phyloP scores from a whole-genome alignment of 1,284 basidiomycete species.

The Ceratobasidium sp. region DNA sequence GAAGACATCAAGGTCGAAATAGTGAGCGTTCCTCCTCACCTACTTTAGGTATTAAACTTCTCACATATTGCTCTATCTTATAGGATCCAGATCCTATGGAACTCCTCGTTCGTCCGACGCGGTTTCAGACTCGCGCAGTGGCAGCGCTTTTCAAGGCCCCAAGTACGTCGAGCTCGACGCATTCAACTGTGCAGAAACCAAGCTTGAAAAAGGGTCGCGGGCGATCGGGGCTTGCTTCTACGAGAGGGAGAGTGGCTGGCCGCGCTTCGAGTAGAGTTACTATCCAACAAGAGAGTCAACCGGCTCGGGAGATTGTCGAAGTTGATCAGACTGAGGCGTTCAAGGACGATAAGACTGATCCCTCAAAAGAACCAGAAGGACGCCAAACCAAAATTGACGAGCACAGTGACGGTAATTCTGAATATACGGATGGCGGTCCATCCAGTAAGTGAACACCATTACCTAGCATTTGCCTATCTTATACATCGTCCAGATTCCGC shows the following conservation, averaged over 20 bases:
- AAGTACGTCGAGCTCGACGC: background rate
- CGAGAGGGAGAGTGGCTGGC: background rate
- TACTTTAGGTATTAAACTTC: background rate
- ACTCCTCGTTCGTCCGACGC: slow-evolving; percentile 19
- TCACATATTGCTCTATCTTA: too few relatives aligned
- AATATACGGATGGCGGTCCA: too few relatives aligned
- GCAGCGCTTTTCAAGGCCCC: slow-evolving; percentile 13
- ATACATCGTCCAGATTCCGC: background rate
- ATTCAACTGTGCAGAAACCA: too few relatives aligned
- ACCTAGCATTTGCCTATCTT: background rate
- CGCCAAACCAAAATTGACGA: too few relatives aligned
- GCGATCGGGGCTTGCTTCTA: too few relatives aligned
- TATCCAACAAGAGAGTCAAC: background rate
- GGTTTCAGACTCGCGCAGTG: slow-evolving; percentile 29
- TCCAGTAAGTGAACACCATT: background rate
- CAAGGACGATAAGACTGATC: background rate
- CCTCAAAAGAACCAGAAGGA: too few relatives aligned
- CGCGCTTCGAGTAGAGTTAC: slow-evolving; percentile 2
- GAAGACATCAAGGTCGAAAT: background rate
- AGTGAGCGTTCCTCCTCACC: background rate
- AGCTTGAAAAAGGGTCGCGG: background rate
- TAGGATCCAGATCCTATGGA: background rate
- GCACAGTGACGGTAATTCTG: too few relatives aligned
- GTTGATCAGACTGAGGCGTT: too few relatives aligned
- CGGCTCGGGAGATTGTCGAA: background rate